Evolutionary conservation across 108 stramenopile genomes (phyloP), one percentile per base, ranked within the genome.

Genomic region (Conticribra guillardii): DNA sequence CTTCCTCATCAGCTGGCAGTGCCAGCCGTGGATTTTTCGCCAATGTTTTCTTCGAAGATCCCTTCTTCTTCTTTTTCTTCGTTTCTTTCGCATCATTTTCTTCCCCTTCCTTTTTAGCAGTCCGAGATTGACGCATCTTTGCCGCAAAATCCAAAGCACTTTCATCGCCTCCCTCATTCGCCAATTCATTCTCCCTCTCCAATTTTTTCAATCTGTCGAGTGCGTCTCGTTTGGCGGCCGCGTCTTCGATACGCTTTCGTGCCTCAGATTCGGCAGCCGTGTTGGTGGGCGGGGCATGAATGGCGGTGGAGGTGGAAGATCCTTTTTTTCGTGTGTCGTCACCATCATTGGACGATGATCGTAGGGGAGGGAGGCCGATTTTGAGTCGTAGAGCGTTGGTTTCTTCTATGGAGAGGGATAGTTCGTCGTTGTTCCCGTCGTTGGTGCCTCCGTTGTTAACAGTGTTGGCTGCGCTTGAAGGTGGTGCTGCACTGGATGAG

Each of bases 311-410:
- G 57, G 21, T 8, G 54, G 45, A 41, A 30, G 32, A 41, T 61
- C 55, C 73, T 71, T 56, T 73, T 26, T 15, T 60, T 31, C 54
- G 74, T 57, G 48, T 33, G 15, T 41, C 50, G 47, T 32, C 47
- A n/a, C 32, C 29, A 28, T 14, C 18, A 3, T 37, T 54, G 37
- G 67, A 14, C 82, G 16, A 51, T n/a, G n/a, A n/a, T 46, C 50
- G 32, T 18, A 85, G 73, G 3, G 96, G 96, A 1, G 80, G 53
- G 14, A 97, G 54, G 2, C 96, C 96, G 14, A 96, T 69, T 45
- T 67, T 65, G 19, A 55, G 73, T 2, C 96, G 81, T 18, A 96
- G 69, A 4, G 60, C 80, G 65, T 96, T 93, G 11, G 93, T 91
- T 63, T 94, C 92, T 23, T 86, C 86, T 5, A 94, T 68, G 33